Evolutionary conservation across 257 asterid species (phyloP).

Genomic region (Voacanga thouarsii): DNA sequence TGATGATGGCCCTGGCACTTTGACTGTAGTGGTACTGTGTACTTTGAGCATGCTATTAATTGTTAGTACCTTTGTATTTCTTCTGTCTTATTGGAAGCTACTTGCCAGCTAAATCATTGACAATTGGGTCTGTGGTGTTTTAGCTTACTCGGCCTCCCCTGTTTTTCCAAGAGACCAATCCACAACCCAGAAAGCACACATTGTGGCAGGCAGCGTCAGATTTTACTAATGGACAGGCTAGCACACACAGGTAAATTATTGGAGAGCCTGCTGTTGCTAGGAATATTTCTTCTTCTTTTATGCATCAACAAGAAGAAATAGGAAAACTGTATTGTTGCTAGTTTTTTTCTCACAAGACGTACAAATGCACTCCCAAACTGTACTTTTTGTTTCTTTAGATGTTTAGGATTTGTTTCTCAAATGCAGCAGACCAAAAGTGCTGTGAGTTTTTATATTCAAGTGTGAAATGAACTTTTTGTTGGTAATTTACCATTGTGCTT

Average conservation of each 20-base stretch:
- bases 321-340: neutral
- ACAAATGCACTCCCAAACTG: neutral
- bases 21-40: slow-evolving; percentile 62
- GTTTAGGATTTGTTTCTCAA: neutral
- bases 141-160: slow-evolving; percentile 73
- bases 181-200: slow-evolving; percentile 92
- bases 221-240: slow-evolving; percentile 87
- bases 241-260: slow-evolving; percentile 47
- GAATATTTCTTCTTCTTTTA: neutral
- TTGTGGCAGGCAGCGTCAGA: slow-evolving; percentile 74
- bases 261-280: neutral
- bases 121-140: slow-evolving; percentile 12
- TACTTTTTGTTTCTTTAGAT: neutral
- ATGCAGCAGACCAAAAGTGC: neutral
- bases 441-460: neutral
- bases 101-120: slow-evolving; percentile 2
- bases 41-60: neutral
- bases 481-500: neutral
- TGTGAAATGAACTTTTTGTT: neutral
- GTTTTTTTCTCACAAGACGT: neutral
- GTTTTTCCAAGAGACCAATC: slow-evolving; percentile 72
- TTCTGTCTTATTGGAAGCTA: neutral
- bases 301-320: neutral
- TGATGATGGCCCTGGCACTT: slow-evolving; percentile 49
- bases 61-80: neutral